Conservation (phyloP, 2,329 filamentous ascomycete genomes). For the Colletotrichum scovillei region DNA sequence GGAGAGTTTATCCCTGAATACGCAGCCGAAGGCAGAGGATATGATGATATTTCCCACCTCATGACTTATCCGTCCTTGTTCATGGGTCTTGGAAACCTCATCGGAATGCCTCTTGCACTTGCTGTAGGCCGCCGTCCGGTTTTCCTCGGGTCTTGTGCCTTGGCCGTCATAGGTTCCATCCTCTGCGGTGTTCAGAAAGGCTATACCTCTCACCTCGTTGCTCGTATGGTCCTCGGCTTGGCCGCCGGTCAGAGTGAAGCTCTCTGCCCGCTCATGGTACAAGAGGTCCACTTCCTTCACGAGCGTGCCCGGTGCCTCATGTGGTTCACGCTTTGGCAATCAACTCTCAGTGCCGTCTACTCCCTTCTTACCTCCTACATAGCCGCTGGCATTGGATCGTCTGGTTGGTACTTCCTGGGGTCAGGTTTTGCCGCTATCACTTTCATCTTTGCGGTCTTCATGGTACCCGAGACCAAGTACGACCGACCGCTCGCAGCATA, state of each 20-base stretch:
- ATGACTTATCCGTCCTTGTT: constrained; percentile 24
- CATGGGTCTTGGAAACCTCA: constrained; percentile 46
- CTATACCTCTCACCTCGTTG: constrained; percentile 50
- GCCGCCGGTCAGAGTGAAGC: constrained; percentile 55
- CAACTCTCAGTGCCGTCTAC: constrained; percentile 49
- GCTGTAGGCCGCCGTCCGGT: constrained; percentile 48
- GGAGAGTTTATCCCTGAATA: constrained; percentile 23
- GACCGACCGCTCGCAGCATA: constrained; percentile 49
- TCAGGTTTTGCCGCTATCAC: constrained; percentile 47
- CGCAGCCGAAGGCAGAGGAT: constrained; percentile 14
- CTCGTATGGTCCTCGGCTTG: constrained; percentile 50
- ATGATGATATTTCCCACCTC: constrained; percentile 20
- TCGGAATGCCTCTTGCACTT: constrained; percentile 48
- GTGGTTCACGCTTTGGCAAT: constrained; percentile 54
- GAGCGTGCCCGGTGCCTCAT: constrained; percentile 53
- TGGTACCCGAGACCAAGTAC: constrained; percentile 57
- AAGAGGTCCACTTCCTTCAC: constrained; percentile 57
- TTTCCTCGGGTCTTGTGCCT: constrained; percentile 43
- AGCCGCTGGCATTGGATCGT: constrained; percentile 51
- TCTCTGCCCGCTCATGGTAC: constrained; percentile 52
- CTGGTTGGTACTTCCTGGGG: constrained; percentile 56
- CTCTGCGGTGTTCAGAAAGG: constrained; percentile 42
- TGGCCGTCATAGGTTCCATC: constrained; percentile 43
- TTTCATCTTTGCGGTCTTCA: constrained; percentile 49
- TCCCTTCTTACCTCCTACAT: constrained; percentile 55